Evolutionary conservation across 352 stramenopile species (phyloP).

Genomic region (Phytophthora lateralis): DNA sequence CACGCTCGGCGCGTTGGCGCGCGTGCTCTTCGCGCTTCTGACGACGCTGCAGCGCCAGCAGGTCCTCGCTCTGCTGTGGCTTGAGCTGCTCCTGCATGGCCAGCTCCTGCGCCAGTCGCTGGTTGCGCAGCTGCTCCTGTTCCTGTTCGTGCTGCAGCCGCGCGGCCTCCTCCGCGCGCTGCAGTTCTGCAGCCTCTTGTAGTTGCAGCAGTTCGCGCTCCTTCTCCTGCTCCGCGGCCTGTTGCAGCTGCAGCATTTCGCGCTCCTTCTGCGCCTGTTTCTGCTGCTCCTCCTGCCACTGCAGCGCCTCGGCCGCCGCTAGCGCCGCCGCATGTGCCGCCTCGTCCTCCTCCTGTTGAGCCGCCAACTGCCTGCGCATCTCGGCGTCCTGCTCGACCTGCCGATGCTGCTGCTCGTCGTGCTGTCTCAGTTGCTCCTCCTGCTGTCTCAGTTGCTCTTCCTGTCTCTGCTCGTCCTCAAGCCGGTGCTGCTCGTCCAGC

Average conservation of each 20-base stretch:
- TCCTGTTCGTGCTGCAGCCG: slow-evolving; percentile 33
- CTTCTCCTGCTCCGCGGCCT: slow-evolving; percentile 16
- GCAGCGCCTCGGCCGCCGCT: slow-evolving; percentile 35
- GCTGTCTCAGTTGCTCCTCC: slow-evolving; percentile 23
- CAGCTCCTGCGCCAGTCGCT: slow-evolving; percentile 40
- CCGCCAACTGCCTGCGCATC: slow-evolving; percentile 28
- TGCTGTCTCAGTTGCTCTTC: too few relatives aligned
- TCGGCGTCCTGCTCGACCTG: slow-evolving; percentile 26
- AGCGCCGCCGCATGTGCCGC: slow-evolving; percentile 14
- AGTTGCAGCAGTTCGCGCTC: slow-evolving; percentile 23
- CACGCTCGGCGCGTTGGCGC: slow-evolving; percentile 51
- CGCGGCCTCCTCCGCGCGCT: slow-evolving; percentile 31
- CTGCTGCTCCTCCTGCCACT: slow-evolving; percentile 35
- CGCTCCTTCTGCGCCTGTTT: slow-evolving; percentile 28
- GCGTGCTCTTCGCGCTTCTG: slow-evolving; percentile 78
- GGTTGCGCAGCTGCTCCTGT: slow-evolving; percentile 30
- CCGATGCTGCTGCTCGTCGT: slow-evolving; percentile 18
- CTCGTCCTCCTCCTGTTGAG: slow-evolving; percentile 29
- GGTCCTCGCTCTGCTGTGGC: slow-evolving; percentile 39
- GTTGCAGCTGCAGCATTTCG: slow-evolving; percentile 1
- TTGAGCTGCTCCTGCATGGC: slow-evolving; percentile 35
- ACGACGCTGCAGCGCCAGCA: slow-evolving; percentile 68
- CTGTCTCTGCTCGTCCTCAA: too few relatives aligned
- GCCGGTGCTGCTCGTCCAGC: too few relatives aligned
- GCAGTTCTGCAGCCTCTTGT: slow-evolving; percentile 22